Percentiles rank a stretch among this genome's conserved stretches.
Evolutionary conservation across 1,284 basidiomycete genomes (phyloP).

Genomic region (Trichosporon faecale): DNA sequence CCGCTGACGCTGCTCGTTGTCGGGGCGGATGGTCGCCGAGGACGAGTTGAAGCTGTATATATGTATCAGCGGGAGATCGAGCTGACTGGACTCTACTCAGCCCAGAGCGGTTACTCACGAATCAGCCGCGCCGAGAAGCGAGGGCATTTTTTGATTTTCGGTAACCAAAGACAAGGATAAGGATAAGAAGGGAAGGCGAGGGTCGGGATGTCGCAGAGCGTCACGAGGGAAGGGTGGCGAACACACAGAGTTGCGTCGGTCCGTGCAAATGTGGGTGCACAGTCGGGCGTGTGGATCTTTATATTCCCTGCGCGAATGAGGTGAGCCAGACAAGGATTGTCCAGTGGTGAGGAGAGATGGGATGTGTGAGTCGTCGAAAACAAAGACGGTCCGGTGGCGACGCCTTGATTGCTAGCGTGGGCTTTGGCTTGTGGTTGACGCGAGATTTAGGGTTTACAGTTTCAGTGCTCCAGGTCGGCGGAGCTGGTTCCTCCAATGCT

Average conservation of each 20-base stretch:
- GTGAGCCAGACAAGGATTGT: neutral
- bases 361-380: neutral
- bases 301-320: neutral
- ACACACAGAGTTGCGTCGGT: neutral
- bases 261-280: neutral
- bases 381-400: neutral
- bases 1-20: slow-evolving; percentile 18
- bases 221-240: neutral
- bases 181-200: neutral
- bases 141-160: slow-evolving; percentile 16
- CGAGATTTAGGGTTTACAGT: slow-evolving; percentile 7
- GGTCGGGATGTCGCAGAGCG: neutral
- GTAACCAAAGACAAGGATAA: neutral
- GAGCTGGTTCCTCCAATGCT: neutral
- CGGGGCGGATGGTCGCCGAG: slow-evolving; percentile 29
- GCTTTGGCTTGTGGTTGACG: neutral
- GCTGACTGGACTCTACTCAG: neutral
- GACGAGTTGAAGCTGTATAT: slow-evolving; percentile 34
- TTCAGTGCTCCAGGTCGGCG: neutral
- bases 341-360: neutral
- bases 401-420: neutral
- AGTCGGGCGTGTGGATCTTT: neutral
- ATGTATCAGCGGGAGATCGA: slow-evolving; percentile 2
- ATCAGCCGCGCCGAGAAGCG: slow-evolving; percentile 22
- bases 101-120: slow-evolving; percentile 18